These are phyloP conservation scores for Immersiporthe knoxdaviesiana DNA, from an alignment of 2,329 filamentous ascomycete species.

Conservation along the genomic window DNA sequence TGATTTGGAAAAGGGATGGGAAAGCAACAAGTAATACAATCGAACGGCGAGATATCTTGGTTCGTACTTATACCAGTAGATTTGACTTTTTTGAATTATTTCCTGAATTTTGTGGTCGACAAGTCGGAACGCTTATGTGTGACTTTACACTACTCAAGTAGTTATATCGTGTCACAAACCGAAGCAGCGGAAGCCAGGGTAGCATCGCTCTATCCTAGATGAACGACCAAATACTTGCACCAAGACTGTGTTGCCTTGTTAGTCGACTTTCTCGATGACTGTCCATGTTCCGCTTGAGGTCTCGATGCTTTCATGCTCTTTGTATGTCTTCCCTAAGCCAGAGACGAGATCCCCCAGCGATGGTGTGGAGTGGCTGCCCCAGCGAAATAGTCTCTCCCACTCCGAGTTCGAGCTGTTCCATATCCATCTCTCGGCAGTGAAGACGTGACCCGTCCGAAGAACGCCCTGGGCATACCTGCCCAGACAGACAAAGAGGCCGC, in stretches of 20 bases:
- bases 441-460: conserved; percentile 46
- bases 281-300: conserved; percentile 20
- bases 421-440: conserved; percentile 60
- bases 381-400: conserved; percentile 18
- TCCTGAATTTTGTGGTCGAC: not conserved
- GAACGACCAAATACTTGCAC: not conserved
- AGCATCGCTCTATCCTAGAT: not conserved
- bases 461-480: conserved; percentile 62
- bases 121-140: not conserved
- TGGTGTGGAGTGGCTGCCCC: not conserved
- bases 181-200: not conserved
- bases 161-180: not conserved
- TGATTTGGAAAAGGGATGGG: too few relatives aligned
- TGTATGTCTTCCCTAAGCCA: too few relatives aligned
- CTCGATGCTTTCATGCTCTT: conserved; percentile 10
- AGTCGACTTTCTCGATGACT: conserved; percentile 13
- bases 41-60: not conserved
- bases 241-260: not conserved
- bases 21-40: too few relatives aligned
- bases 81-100: too few relatives aligned
- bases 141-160: not conserved
- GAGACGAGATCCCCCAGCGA: conserved; percentile 13
- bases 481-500: conserved; percentile 58
- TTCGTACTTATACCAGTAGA: too few relatives aligned
- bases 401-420: conserved; percentile 36